These are phyloP conservation scores for Aspergillus tamarii DNA, from an alignment of 2,329 filamentous ascomycete genomes.

Conservation along the genomic window DNA sequence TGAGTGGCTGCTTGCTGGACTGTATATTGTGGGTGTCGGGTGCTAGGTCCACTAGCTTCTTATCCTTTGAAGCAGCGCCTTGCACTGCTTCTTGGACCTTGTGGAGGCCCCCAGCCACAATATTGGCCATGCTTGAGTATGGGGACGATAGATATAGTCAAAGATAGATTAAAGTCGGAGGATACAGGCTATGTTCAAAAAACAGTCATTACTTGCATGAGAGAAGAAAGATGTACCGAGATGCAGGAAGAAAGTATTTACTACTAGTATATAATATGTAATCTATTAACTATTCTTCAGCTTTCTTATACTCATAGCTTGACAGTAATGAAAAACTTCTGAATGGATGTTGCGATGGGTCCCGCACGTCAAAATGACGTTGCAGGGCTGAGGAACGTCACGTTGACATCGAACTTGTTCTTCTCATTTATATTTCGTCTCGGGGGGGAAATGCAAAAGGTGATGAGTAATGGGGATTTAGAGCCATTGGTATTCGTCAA, in stretches of 20 bases:
- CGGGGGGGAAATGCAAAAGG: no score
- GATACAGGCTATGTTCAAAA: not conserved
- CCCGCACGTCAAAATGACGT: slow-evolving; percentile 15
- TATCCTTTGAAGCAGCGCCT: slow-evolving; percentile 29
- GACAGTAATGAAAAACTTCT: not conserved
- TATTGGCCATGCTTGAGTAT: slow-evolving; percentile 26
- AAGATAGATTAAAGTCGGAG: not conserved
- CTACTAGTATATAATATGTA: no score
- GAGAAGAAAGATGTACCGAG: not conserved
- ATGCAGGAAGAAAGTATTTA: no score
- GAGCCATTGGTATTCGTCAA: no score
- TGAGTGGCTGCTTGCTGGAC: slow-evolving; percentile 63
- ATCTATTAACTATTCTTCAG: not conserved
- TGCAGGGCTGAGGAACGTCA: slow-evolving; percentile 10
- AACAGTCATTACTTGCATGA: not conserved
- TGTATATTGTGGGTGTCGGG: slow-evolving; percentile 60
- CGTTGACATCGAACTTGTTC: slow-evolving; percentile 4
- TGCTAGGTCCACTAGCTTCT: slow-evolving; percentile 66
- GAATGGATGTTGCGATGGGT: not conserved
- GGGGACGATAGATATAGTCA: no score
- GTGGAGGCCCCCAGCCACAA: slow-evolving; percentile 32
- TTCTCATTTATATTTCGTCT: not conserved
- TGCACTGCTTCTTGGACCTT: slow-evolving; percentile 33
- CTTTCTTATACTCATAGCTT: not conserved
- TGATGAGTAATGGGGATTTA: no score